A percentile compares a stretch with the other conserved stretches of the same genome.
phyloP scores from a whole-genome alignment of 148 eudicot species.

The Simmondsia chinensis region DNA sequence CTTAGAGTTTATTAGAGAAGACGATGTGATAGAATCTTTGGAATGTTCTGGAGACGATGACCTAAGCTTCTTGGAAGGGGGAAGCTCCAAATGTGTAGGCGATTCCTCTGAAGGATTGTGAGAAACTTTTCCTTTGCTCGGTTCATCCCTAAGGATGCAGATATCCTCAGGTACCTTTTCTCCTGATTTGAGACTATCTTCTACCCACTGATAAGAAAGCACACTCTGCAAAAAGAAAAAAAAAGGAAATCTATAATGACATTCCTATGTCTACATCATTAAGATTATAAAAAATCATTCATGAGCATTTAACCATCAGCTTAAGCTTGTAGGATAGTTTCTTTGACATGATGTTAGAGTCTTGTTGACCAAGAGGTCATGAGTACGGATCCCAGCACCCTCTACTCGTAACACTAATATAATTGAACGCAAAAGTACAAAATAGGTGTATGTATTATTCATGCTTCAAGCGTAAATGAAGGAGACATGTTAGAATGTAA shows the following conservation, averaged over 20 bases:
- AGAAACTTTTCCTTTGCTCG: slow-evolving; percentile 12
- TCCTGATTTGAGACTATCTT: slow-evolving; percentile 72
- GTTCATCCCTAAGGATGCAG: slow-evolving; percentile 37
- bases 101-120: slow-evolving; percentile 8
- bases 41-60: slow-evolving; percentile 23
- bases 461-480: no score
- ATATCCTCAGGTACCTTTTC: slow-evolving; percentile 47
- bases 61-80: slow-evolving; percentile 22
- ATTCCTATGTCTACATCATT: no score
- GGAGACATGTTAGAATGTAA: no score
- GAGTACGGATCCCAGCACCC: no score
- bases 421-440: no score
- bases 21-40: slow-evolving; percentile 15
- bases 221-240: slow-evolving; percentile 32
- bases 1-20: slow-evolving; percentile 21
- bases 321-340: no score
- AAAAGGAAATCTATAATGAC: not conserved
- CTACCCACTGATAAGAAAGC: slow-evolving; percentile 76
- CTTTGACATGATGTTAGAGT: no score
- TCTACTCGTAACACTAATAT: no score
- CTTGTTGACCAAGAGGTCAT: no score
- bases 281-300: no score
- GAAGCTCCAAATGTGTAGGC: slow-evolving; percentile 13
- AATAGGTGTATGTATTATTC: no score
- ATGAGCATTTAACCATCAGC: no score